Percentiles rank a stretch among this genome's conserved stretches.
These are phyloP conservation scores for Colletotrichum neosansevieriae DNA, from an alignment of 2,329 filamentous ascomycete genomes.

Conservation along the genomic window DNA sequence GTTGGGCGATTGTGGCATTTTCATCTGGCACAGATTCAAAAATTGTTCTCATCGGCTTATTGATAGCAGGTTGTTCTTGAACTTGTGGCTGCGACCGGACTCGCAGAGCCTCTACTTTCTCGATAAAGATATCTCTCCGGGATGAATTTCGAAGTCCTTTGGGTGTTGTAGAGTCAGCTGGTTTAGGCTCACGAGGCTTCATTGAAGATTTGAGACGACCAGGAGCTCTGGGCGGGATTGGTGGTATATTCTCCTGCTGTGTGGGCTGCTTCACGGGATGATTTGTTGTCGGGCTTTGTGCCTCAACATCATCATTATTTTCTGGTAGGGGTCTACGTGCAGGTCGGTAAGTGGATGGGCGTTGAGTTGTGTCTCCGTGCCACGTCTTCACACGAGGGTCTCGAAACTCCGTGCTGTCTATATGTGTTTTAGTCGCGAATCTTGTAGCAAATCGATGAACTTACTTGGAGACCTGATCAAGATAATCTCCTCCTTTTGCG, in stretches of 20 bases:
- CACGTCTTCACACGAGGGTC: constrained; percentile 29
- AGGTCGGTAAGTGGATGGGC: constrained; percentile 25
- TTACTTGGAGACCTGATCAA: constrained; percentile 16
- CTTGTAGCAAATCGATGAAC: not conserved
- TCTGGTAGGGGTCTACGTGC: not conserved
- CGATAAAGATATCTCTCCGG: not conserved
- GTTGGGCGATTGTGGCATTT: not conserved
- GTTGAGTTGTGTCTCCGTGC: constrained; percentile 33
- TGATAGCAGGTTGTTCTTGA: not conserved
- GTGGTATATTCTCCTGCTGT: constrained; percentile 3
- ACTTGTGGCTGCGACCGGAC: not conserved
- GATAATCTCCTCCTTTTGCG: constrained; percentile 14
- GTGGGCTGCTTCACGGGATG: not conserved
- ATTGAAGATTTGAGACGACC: constrained; percentile 15
- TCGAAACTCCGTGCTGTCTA: constrained; percentile 11
- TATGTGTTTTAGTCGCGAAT: not conserved
- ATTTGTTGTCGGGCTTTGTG: constrained; percentile 8
- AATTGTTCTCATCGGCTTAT: not conserved
- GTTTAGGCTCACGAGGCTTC: not conserved
- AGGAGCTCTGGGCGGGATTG: constrained; percentile 24
- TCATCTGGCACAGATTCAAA: constrained; percentile 4
- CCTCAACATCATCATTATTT: not conserved
- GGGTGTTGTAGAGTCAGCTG: not conserved
- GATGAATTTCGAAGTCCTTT: constrained; percentile 9
- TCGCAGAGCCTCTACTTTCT: not conserved